phyloP scores from a whole-genome alignment of 805 yeast genomes.

The Kazachstania kunashirensis region DNA sequence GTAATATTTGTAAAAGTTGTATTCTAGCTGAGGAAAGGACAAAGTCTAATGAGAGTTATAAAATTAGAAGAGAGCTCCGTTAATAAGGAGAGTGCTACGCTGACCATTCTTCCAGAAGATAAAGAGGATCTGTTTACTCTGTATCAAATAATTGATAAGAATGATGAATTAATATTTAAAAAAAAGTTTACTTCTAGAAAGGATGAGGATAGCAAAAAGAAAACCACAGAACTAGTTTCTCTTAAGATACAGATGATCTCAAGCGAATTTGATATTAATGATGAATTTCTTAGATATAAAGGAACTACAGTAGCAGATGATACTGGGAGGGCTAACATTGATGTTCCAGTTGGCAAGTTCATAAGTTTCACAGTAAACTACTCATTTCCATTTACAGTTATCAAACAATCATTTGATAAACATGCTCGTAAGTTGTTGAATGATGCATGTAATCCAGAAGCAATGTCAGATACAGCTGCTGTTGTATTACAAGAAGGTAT shows the following conservation, averaged over 20 bases:
- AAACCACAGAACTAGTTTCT: conserved; percentile 51
- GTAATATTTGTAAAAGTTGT: too few species aligned
- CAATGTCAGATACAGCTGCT: conserved; percentile 87
- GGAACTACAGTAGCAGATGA: conserved; percentile 50
- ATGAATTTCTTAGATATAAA: conserved; percentile 65
- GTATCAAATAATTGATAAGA: conserved; percentile 67
- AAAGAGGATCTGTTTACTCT: conserved; percentile 85
- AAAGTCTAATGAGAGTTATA: conserved; percentile 21
- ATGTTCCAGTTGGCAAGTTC: conserved; percentile 75
- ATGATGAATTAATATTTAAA: conserved; percentile 62
- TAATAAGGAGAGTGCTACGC: conserved; percentile 16
- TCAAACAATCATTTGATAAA: conserved; percentile 75
- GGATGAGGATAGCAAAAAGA: conserved; percentile 55
- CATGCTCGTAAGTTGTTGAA: conserved; percentile 52
- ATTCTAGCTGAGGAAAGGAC: too few species aligned
- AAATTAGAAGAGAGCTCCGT: conserved; percentile 10
- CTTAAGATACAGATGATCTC: conserved; percentile 54
- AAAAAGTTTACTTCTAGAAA: conserved; percentile 54
- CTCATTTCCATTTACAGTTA: conserved; percentile 55
- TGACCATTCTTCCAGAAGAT: conserved; percentile 71
- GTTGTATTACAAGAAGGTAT: conserved; percentile 89
- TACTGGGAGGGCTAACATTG: conserved; percentile 45
- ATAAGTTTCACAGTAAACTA: conserved; percentile 79
- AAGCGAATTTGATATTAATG: conserved; percentile 70
- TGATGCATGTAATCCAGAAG: conserved; percentile 64